Conservation (phyloP, 2,329 filamentous ascomycete genomes). For the Chrysoporthe austroafricana region DNA sequence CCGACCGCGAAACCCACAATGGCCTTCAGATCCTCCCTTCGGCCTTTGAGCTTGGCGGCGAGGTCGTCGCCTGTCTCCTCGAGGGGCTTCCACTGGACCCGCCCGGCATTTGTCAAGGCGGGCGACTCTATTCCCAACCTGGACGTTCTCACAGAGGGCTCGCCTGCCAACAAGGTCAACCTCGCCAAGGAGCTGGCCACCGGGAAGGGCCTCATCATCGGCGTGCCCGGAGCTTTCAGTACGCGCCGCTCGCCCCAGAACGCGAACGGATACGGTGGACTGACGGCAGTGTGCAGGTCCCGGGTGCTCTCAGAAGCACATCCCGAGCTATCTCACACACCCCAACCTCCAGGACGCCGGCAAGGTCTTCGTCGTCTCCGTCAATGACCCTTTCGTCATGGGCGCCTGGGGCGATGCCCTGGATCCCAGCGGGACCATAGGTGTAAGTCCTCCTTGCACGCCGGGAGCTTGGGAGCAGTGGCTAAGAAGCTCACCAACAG, state of each 20-base stretch:
- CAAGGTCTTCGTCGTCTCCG: slow-evolving; percentile 84
- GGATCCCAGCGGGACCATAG: slow-evolving; percentile 74
- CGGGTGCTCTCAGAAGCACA: slow-evolving; percentile 65
- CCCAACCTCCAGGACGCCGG: slow-evolving; percentile 78
- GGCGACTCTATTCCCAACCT: slow-evolving; percentile 81
- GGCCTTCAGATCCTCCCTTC: slow-evolving; percentile 26
- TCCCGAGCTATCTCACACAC: slow-evolving; percentile 86
- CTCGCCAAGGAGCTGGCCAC: slow-evolving; percentile 74
- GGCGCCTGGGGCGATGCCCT: slow-evolving; percentile 84
- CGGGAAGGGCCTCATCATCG: slow-evolving; percentile 80
- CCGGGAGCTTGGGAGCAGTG: background rate
- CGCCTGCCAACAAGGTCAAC: slow-evolving; percentile 91
- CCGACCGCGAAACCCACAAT: slow-evolving; percentile 10
- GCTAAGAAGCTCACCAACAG: slow-evolving; percentile 47
- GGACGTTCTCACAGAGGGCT: slow-evolving; percentile 78
- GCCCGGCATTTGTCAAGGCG: slow-evolving; percentile 68
- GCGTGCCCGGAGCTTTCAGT: slow-evolving; percentile 79
- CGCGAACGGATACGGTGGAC: background rate
- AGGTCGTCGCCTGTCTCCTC: slow-evolving; percentile 24
- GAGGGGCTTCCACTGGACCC: slow-evolving; percentile 66
- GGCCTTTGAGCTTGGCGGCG: slow-evolving; percentile 22
- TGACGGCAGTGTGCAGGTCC: slow-evolving; percentile 33
- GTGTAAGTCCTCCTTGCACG: slow-evolving; percentile 61
- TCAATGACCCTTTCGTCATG: slow-evolving; percentile 97
- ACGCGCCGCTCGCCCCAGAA: background rate